Percentiles rank a stretch among this genome's conserved stretches.
phyloP scores from a whole-genome alignment of 75 land plant species.

The Gnetum montanum region DNA sequence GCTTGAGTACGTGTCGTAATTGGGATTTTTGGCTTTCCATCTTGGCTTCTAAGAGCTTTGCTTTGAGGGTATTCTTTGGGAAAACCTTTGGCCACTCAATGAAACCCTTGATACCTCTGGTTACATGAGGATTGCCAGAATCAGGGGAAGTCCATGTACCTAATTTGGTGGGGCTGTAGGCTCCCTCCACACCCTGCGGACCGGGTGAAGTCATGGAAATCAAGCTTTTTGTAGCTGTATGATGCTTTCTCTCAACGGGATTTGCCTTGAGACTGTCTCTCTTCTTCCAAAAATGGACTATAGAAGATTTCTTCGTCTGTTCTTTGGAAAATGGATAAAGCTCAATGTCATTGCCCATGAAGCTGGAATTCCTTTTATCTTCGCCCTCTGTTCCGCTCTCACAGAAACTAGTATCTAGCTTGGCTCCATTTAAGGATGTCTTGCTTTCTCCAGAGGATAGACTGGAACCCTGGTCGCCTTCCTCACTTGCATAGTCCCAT shows the following conservation, averaged over 20 bases:
- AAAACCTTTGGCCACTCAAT: constrained; percentile 44
- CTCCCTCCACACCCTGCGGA: constrained; percentile 16
- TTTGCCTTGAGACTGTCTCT: constrained; percentile 34
- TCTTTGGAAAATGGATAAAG: constrained; percentile 19
- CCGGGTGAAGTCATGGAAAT: constrained; percentile 35
- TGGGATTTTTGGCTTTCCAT: constrained; percentile 25
- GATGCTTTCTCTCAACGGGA: constrained; percentile 22
- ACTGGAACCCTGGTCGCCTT: constrained; percentile 59
- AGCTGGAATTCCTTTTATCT: constrained; percentile 23
- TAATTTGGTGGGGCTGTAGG: constrained; percentile 17
- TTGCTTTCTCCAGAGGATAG: constrained; percentile 38
- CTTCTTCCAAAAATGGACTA: constrained; percentile 42
- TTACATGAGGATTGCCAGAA: constrained; percentile 33
- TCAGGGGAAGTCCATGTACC: constrained; percentile 68
- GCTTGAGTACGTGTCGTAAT: constrained; percentile 22
- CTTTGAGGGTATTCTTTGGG: constrained; percentile 53
- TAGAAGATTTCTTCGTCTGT: constrained; percentile 41
- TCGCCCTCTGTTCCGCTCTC: constrained; percentile 57
- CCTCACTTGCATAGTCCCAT: constrained; percentile 66
- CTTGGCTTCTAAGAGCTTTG: constrained; percentile 58
- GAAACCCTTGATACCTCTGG: constrained; percentile 73
- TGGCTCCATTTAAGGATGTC: constrained; percentile 31
- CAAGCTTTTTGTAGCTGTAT: constrained; percentile 31
- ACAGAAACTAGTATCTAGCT: constrained; percentile 21
- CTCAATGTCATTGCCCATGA: constrained; percentile 32